Evolutionary conservation across 768 basidiomycete genomes (phyloP).

Genomic region (Suillus weaverae): DNA sequence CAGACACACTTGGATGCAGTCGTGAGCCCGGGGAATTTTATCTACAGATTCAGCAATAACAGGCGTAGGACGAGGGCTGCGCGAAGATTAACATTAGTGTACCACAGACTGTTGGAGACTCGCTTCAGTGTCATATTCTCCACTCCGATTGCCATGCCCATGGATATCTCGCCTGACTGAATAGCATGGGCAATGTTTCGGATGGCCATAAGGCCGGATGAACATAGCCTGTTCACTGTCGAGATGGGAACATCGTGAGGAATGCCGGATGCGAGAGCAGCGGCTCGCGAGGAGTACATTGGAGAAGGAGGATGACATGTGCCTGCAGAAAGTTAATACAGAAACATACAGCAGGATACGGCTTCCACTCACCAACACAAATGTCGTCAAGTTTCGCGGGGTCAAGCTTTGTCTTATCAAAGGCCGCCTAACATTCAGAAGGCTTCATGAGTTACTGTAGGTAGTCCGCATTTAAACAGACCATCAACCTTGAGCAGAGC

Average conservation of each 20-base stretch:
- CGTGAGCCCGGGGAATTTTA: constrained; percentile 61
- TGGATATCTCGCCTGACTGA: constrained; percentile 74
- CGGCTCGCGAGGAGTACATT: constrained; percentile 80
- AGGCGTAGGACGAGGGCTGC: constrained; percentile 74
- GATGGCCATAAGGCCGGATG: constrained; percentile 93
- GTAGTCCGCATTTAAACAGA: neutral
- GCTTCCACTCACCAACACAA: constrained; percentile 61
- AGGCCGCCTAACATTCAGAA: constrained; percentile 49
- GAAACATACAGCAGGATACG: constrained; percentile 1
- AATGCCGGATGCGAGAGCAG: constrained; percentile 86
- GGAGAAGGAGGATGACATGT: constrained; percentile 85
- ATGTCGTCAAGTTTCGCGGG: constrained; percentile 78
- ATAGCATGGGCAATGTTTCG: constrained; percentile 88
- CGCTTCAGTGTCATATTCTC: constrained; percentile 85
- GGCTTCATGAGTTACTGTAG: constrained; percentile 1
- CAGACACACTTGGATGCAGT: constrained; percentile 64
- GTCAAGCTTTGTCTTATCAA: constrained; percentile 65
- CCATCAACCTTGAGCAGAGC: constrained; percentile 72
- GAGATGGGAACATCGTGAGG: constrained; percentile 86
- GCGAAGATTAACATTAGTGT: neutral
- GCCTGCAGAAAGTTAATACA: constrained; percentile 39
- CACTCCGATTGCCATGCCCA: constrained; percentile 82
- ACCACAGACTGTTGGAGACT: constrained; percentile 21
- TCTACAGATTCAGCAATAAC: constrained; percentile 59
- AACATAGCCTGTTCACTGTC: constrained; percentile 90